A percentile compares a stretch with the other conserved stretches of the same genome.
phyloP scores from a whole-genome alignment of 768 basidiomycete species.

The Pisolithus microcarpus region DNA sequence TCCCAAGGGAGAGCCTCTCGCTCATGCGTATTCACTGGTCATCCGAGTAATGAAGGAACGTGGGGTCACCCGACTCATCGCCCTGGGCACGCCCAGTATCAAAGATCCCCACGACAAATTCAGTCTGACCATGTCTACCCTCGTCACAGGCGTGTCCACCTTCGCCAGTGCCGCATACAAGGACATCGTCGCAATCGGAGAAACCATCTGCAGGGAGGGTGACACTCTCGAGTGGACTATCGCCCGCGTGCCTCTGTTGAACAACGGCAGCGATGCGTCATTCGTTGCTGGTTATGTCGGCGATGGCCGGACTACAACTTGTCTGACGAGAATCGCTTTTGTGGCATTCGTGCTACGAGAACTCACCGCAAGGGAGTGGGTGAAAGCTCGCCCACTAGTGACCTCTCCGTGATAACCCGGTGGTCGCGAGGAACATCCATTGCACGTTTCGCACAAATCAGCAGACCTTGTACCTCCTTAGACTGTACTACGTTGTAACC shows the following conservation, averaged over 20 bases:
- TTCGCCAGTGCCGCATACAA: conserved; percentile 54
- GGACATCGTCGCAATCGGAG: conserved; percentile 60
- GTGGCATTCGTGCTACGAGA: conserved; percentile 55
- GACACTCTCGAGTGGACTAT: conserved; percentile 61
- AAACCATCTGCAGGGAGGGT: conserved; percentile 43
- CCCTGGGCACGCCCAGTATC: conserved; percentile 62
- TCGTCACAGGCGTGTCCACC: conserved; percentile 32
- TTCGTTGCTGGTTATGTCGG: conserved; percentile 62
- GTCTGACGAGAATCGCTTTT: conserved; percentile 51
- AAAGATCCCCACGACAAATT: conserved; percentile 53
- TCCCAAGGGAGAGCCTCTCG: conserved; percentile 49
- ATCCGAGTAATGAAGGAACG: conserved; percentile 50
- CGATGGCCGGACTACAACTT: conserved; percentile 45
- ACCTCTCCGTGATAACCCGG: conserved; percentile 19
- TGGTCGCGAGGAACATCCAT: not conserved
- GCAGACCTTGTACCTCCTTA: too few species aligned
- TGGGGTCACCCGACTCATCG: conserved; percentile 51
- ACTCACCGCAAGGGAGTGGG: conserved; percentile 53
- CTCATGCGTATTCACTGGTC: conserved; percentile 49
- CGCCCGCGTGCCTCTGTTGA: conserved; percentile 59
- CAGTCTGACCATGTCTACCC: conserved; percentile 31
- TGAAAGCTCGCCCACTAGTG: conserved; percentile 35
- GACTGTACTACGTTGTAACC: conserved; percentile 7
- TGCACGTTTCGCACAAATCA: not conserved
- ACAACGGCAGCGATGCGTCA: conserved; percentile 37